Base-by-base conservation (phyloP, 352 stramenopile genomes). In the Globisporangium viniferum region DNA sequence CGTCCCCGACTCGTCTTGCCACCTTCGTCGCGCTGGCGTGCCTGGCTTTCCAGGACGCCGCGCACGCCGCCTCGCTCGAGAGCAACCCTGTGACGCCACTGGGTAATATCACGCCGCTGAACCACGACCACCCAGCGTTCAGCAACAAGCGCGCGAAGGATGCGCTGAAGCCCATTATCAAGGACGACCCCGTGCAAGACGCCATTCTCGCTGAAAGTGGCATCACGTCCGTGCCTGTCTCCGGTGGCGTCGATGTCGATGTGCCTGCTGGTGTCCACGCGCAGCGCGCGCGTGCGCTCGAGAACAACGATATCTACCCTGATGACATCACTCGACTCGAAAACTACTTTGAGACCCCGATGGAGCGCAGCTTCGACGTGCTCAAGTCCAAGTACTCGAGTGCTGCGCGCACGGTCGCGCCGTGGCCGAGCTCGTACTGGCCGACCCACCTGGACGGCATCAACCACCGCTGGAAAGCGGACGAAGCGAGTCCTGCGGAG, bases 381-480 rank as follows among this genome's bases (percentile, higher is more conserved):
- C 53, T 84, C 29, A 75, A 81, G 56, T 48, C 65, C 14, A 31
- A 75, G 57, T 82, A 82, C 59, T 54, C 61, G 2, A 71, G 61
- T 9, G 68, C 29, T 5, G 31, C 55, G 33, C 73, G 67, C 4
- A 48, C 55, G 36, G 62, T 0, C 3, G 72, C 46, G 15, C 78
- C 78, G 41, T 86, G 78, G 78, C 74, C 78, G 5, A 59, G 73
- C 33, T 82, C 74, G 67, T 90, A 90, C 75, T 90, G 79, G 79
- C 80, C 82, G 7, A 76, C 65, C 33, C 84, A 79, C 70, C 67
- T 79, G 58, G 82, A 90, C 71, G 75, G 79, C 55, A 90, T 90
- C 75, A 88, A 90, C 72, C 56, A 71, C 60, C 60, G 71, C 22
- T 82, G 80, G 82, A 74, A 62, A 2, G 69, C 71, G 8, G 73